Conservation (phyloP, 768 basidiomycete genomes). For the Boletus barrowsii region DNA sequence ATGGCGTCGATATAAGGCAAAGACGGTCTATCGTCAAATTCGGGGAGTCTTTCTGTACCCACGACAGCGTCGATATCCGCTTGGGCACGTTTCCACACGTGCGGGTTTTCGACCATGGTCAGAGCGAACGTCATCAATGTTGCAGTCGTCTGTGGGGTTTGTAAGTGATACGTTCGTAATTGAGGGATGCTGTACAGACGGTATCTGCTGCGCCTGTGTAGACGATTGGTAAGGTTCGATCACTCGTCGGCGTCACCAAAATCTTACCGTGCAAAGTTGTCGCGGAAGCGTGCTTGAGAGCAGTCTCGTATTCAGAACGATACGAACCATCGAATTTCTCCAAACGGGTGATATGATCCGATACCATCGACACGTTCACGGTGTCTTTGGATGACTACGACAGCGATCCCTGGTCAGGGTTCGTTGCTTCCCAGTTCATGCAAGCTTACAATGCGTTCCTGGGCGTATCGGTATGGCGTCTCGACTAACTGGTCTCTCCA, state of each 20-base stretch:
- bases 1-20: neutral
- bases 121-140: neutral
- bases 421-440: neutral
- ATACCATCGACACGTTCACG: neutral
- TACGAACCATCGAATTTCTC: neutral
- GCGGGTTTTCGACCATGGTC: neutral
- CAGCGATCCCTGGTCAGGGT: too few relatives aligned
- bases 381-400: neutral
- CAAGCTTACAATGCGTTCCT: neutral
- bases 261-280: neutral
- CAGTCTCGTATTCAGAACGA: neutral
- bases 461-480: neutral
- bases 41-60: neutral
- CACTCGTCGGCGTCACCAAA: neutral
- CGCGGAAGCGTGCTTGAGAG: neutral
- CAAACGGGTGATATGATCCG: neutral
- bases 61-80: neutral
- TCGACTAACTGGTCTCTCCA: neutral
- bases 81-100: neutral
- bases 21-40: neutral
- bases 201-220: neutral
- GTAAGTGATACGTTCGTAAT: neutral
- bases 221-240: neutral
- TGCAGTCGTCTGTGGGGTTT: neutral
- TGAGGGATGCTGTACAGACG: neutral